Evolutionary conservation across 306 rosid genomes (phyloP), one percentile per base, ranked within the genome.

Genomic region (Boehmeria nivea): DNA sequence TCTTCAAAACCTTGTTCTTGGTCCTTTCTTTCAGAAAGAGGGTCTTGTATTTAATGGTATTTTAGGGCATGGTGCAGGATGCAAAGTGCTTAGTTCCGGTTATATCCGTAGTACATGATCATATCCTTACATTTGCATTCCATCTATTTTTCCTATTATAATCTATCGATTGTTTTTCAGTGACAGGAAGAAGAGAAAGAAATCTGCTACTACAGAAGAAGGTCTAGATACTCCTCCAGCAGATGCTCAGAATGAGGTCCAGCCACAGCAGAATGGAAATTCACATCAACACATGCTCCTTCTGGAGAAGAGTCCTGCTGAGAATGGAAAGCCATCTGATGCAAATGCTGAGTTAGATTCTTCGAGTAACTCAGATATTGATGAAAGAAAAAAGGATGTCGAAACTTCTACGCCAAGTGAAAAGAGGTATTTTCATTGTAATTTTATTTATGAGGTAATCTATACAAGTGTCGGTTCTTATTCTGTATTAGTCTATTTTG

Each of bases 181-280:
- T 72, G 37, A 38, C 73, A 87, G 96, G 76, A 70, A 69, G 80
- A 88, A 88, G 86, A 85, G 75, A 81, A 85, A 34, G 67, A 88
- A 77, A 67, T 66, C 65, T 67, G 70, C 75, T 54, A 52, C 73
- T n/a, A 1, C 60, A 0, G 76, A 72, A 52, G 77, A 74, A 66
- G 53, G 64, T 71, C 51, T 63, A 15, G 68, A 59, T 70, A 65
- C 48, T 63, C 46, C 75, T 0, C n/a, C n/a, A n/a, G 70, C 60
- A 59, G 85, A 42, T 50, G 67, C 23, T 60, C 81, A 46, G 33
- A 37, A 45, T 6, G 18, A 57, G 51, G 44, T 44, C 24, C 52
- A 46, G 56, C 51, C 52, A 11, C 73, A 72, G 50, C 70, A 75
- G 44, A 75, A 72, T 39, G 72, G 52, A 70, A 70, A 65, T 63